phyloP scores from a whole-genome alignment of 163 green algal species.

The Trebouxia gelatinosa region DNA sequence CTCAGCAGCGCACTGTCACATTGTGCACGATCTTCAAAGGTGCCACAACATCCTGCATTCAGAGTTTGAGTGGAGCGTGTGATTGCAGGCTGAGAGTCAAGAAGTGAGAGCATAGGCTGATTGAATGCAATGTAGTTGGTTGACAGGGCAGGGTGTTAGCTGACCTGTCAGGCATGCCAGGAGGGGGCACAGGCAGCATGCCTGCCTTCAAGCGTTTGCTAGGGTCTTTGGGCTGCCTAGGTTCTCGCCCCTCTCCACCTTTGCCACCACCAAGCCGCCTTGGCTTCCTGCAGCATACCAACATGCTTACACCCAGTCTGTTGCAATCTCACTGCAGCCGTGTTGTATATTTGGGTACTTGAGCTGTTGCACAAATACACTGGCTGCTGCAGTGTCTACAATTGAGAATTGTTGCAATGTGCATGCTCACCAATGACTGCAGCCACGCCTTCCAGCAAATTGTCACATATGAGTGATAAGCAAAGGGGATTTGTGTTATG shows the following conservation, averaged over 20 bases:
- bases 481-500: too few relatives aligned
- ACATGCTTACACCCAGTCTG: too few relatives aligned
- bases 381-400: too few relatives aligned
- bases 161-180: slow-evolving; percentile 27
- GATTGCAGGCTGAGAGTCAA: background rate
- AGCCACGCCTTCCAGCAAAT: too few relatives aligned
- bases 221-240: slow-evolving; percentile 47
- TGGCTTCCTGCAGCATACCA: slow-evolving; percentile 66
- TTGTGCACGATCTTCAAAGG: background rate
- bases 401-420: too few relatives aligned
- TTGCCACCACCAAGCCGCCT: slow-evolving; percentile 77
- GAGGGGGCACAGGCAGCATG: background rate
- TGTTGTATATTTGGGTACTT: background rate
- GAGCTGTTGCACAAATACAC: too few relatives aligned
- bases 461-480: too few relatives aligned
- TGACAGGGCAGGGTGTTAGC: background rate
- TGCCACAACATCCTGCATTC: background rate
- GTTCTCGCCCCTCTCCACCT: slow-evolving; percentile 63
- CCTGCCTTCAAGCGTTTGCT: slow-evolving; percentile 27
- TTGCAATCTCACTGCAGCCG: background rate
- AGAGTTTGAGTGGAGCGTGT: background rate
- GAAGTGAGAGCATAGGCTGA: background rate
- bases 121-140: background rate
- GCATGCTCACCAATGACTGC: too few relatives aligned
- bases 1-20: background rate